Percentiles rank a stretch among this genome's conserved stretches.
phyloP scores from a whole-genome alignment of 2,329 filamentous ascomycete species.

The Diaporthe humulicola region DNA sequence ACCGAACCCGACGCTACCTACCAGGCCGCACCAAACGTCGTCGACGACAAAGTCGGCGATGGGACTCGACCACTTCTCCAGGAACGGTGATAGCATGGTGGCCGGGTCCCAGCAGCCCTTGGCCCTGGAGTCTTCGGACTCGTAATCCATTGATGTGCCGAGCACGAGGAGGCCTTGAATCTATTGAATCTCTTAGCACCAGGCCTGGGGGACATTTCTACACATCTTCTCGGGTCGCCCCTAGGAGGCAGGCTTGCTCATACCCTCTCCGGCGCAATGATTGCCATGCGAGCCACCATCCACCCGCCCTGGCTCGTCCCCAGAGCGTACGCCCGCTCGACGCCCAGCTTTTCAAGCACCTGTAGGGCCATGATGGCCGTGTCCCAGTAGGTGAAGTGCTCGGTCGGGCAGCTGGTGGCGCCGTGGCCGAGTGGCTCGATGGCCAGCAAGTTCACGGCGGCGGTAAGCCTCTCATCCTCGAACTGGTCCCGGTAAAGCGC shows the following conservation, averaged over 20 bases:
- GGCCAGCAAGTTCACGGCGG: slow-evolving; percentile 62
- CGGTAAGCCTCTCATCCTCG: slow-evolving; percentile 53
- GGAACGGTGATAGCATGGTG: slow-evolving; percentile 56
- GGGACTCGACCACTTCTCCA: slow-evolving; percentile 56
- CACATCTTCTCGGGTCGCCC: no score
- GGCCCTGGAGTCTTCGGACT: slow-evolving; percentile 59
- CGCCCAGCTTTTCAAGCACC: slow-evolving; percentile 64
- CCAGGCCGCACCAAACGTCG: slow-evolving; percentile 60
- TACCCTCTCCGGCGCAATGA: slow-evolving; percentile 63
- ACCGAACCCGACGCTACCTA: slow-evolving; percentile 61
- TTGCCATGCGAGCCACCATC: slow-evolving; percentile 64
- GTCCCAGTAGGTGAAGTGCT: slow-evolving; percentile 70
- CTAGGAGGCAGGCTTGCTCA: not conserved
- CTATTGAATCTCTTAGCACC: slow-evolving; percentile 44
- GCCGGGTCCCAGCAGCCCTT: slow-evolving; percentile 65
- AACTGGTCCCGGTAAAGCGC: slow-evolving; percentile 62
- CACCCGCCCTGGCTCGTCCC: slow-evolving; percentile 68
- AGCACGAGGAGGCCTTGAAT: slow-evolving; percentile 62
- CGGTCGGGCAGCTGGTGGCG: slow-evolving; percentile 55
- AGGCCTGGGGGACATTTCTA: not conserved
- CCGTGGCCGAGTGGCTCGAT: slow-evolving; percentile 68
- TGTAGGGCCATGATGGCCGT: slow-evolving; percentile 67
- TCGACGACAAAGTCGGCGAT: slow-evolving; percentile 62
- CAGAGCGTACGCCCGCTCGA: slow-evolving; percentile 62
- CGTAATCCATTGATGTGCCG: slow-evolving; percentile 67